Conservation (phyloP, 768 basidiomycete species). For the Serendipita sp. region DNA sequence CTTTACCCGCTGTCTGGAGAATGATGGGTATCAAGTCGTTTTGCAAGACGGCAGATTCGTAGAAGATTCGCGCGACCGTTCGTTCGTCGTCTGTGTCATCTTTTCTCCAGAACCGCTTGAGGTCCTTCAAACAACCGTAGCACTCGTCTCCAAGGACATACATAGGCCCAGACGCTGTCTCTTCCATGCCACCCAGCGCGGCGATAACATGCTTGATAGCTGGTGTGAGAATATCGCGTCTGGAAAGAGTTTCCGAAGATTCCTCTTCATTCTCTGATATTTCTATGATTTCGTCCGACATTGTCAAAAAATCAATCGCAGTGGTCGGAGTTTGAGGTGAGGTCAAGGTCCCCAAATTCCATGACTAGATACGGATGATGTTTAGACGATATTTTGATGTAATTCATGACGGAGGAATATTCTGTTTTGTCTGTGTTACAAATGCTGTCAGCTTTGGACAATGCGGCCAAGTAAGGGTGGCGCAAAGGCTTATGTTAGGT, state of each 20-base stretch:
- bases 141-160: slow-evolving; percentile 73
- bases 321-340: too few species aligned
- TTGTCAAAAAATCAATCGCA: neutral
- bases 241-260: neutral
- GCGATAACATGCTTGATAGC: slow-evolving; percentile 60
- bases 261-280: neutral
- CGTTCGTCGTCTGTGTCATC: slow-evolving; percentile 96
- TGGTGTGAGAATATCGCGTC: slow-evolving; percentile 36
- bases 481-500: too few species aligned
- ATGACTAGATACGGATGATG: too few species aligned
- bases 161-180: slow-evolving; percentile 18
- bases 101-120: slow-evolving; percentile 90
- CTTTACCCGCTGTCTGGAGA: slow-evolving; percentile 61
- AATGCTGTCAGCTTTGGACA: too few species aligned
- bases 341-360: too few species aligned
- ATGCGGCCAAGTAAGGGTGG: too few species aligned
- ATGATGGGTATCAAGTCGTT: slow-evolving; percentile 84
- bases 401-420: too few species aligned
- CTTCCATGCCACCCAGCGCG: slow-evolving; percentile 65
- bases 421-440: too few species aligned
- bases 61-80: slow-evolving; percentile 85
- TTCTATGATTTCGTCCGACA: neutral
- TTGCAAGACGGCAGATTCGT: slow-evolving; percentile 67
- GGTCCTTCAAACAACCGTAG: slow-evolving; percentile 75
- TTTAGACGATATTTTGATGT: too few species aligned